Percentiles rank a stretch among this genome's conserved stretches.
Conservation (phyloP, 768 basidiomycete species). For the Tylopilus intermedius region DNA sequence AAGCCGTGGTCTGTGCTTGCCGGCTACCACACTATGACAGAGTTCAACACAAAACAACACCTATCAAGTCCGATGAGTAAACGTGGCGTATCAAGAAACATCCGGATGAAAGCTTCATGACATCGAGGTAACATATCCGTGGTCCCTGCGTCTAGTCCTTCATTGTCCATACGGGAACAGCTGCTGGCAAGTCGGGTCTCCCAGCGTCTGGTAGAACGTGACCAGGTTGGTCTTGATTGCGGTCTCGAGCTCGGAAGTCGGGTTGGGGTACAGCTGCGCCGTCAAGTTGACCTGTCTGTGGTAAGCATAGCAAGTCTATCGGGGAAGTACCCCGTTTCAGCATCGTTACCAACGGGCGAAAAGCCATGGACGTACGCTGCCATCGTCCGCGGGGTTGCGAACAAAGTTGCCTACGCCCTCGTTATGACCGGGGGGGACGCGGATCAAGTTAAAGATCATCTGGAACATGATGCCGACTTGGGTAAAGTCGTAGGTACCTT, state of each 20-base stretch:
- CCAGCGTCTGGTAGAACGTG: not conserved
- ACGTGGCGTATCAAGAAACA: not conserved
- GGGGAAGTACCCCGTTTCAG: not conserved
- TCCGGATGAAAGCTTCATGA: not conserved
- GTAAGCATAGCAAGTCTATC: constrained; percentile 16
- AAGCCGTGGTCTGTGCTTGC: no score
- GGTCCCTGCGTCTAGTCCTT: not conserved
- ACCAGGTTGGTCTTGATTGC: constrained; percentile 3
- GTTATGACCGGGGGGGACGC: constrained; percentile 15
- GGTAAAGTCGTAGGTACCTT: constrained; percentile 8
- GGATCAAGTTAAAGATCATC: not conserved
- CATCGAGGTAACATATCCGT: not conserved
- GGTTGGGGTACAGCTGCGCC: constrained; percentile 18
- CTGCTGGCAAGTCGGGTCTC: not conserved
- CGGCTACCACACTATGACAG: no score
- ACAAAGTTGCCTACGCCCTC: constrained; percentile 16
- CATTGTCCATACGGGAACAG: not conserved
- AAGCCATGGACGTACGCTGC: constrained; percentile 7
- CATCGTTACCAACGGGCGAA: not conserved
- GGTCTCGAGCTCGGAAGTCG: constrained; percentile 10
- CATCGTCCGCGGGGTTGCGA: constrained; percentile 5
- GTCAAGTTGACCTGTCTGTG: constrained; percentile 15
- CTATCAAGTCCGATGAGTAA: not conserved
- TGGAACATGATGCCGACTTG: constrained; percentile 2
- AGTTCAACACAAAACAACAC: not conserved